phyloP scores from a whole-genome alignment of 176 grass and related monocot species.

The Echinochloa phyllopogon region DNA sequence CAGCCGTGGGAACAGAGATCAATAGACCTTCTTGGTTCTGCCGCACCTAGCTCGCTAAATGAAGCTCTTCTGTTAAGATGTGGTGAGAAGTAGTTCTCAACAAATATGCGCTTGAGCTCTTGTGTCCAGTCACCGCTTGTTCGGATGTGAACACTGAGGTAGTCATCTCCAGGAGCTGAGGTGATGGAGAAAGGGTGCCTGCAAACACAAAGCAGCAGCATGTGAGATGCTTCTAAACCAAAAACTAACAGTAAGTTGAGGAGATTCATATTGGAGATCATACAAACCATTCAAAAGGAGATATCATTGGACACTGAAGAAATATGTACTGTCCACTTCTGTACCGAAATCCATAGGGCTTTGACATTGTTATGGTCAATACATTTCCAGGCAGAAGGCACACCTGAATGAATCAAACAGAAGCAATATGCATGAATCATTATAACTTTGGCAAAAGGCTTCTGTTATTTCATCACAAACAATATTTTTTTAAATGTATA shows the following conservation, averaged over 20 bases:
- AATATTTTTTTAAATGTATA: not conserved
- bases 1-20: not conserved
- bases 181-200: constrained; percentile 99
- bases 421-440: constrained; percentile 15
- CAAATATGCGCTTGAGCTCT: constrained; percentile 91
- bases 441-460: constrained; percentile 10
- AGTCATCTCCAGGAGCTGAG: constrained; percentile 95
- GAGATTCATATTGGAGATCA: not conserved
- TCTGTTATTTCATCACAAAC: not conserved
- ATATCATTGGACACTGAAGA: constrained; percentile 90
- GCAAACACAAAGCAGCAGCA: constrained; percentile 14
- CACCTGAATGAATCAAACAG: constrained; percentile 57
- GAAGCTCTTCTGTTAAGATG: constrained; percentile 67
- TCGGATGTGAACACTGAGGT: constrained; percentile 93
- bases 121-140: constrained; percentile 95
- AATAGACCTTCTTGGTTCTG: constrained; percentile 76
- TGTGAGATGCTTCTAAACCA: constrained; percentile 26
- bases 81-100: constrained; percentile 81
- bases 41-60: constrained; percentile 61
- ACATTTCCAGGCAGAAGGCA: constrained; percentile 88
- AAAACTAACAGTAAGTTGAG: constrained; percentile 5
- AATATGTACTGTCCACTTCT: constrained; percentile 99
- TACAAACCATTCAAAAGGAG: constrained; percentile 94
- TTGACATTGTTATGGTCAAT: constrained; percentile 97
- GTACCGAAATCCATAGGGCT: constrained; percentile 95